phyloP scores from a whole-genome alignment of 495 filamentous ascomycete genomes.

The Daldinia vernicosa region DNA sequence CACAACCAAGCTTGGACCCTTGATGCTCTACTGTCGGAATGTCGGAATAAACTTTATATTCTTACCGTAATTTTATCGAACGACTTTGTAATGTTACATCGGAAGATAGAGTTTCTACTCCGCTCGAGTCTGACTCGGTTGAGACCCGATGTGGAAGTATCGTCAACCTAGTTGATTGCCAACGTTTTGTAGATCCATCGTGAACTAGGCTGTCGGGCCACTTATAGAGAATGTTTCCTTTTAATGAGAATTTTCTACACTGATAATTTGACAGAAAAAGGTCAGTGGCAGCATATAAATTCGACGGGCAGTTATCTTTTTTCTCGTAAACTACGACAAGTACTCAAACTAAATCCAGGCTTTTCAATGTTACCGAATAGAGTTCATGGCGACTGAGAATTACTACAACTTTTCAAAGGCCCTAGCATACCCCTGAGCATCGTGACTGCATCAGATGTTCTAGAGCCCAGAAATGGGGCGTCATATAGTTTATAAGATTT shows the following conservation, averaged over 20 bases:
- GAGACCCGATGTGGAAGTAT: conserved; percentile 4
- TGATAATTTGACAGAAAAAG: neutral
- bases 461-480: neutral
- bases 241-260: neutral
- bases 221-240: neutral
- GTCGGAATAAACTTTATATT: neutral
- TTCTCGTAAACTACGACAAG: no score
- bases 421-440: neutral
- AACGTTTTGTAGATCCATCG: neutral
- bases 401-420: neutral
- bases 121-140: neutral
- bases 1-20: neutral
- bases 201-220: neutral
- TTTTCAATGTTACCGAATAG: neutral
- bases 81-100: neutral
- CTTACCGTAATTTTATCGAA: conserved; percentile 1
- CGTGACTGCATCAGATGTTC: neutral
- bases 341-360: neutral
- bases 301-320: no score
- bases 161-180: neutral
- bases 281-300: no score
- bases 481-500: neutral
- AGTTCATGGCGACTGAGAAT: no score
- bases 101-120: conserved; percentile 7
- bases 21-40: neutral